Conservation (phyloP, 495 filamentous ascomycete species). For the Extremus antarcticus region DNA sequence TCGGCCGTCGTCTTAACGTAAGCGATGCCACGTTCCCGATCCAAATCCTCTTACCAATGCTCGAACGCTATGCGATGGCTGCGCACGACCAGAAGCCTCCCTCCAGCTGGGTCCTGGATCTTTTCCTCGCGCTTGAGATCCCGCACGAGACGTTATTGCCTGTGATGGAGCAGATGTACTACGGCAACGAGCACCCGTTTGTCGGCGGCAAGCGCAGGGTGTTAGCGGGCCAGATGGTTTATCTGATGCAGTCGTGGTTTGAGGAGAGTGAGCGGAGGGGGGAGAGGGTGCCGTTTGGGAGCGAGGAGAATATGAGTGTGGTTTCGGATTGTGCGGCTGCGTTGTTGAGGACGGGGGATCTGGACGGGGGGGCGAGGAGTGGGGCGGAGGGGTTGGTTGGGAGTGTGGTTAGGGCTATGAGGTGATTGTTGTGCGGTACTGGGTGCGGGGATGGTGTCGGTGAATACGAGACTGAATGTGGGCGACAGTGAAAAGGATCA, state of each 20-base stretch:
- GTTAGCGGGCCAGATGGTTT: slow-evolving; percentile 52
- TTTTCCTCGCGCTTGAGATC: slow-evolving; percentile 67
- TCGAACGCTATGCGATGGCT: slow-evolving; percentile 67
- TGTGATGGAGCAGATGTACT: slow-evolving; percentile 73
- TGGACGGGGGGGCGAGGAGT: slow-evolving; percentile 4
- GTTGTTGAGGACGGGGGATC: slow-evolving; percentile 11
- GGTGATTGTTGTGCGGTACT: no score
- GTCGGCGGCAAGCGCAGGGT: slow-evolving; percentile 49
- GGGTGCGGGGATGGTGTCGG: no score
- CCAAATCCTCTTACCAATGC: slow-evolving; percentile 50
- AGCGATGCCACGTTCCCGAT: slow-evolving; percentile 60
- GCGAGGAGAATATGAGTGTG: slow-evolving; percentile 25
- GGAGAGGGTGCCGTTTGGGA: slow-evolving; percentile 32
- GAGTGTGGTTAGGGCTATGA: background rate
- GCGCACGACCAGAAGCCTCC: slow-evolving; percentile 61
- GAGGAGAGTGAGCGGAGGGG: slow-evolving; percentile 45
- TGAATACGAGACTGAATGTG: no score
- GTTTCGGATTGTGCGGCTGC: slow-evolving; percentile 17
- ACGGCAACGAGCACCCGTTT: slow-evolving; percentile 76
- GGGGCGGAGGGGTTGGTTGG: slow-evolving; percentile 10
- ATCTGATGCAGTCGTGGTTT: slow-evolving; percentile 53
- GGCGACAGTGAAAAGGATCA: no score
- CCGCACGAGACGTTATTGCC: slow-evolving; percentile 62
- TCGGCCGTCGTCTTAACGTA: slow-evolving; percentile 68
- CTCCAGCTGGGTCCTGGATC: slow-evolving; percentile 68